Evolutionary conservation across 305 asterid species (phyloP), one percentile per base, ranked within the genome.

Genomic region (Rubia tinctorum): DNA sequence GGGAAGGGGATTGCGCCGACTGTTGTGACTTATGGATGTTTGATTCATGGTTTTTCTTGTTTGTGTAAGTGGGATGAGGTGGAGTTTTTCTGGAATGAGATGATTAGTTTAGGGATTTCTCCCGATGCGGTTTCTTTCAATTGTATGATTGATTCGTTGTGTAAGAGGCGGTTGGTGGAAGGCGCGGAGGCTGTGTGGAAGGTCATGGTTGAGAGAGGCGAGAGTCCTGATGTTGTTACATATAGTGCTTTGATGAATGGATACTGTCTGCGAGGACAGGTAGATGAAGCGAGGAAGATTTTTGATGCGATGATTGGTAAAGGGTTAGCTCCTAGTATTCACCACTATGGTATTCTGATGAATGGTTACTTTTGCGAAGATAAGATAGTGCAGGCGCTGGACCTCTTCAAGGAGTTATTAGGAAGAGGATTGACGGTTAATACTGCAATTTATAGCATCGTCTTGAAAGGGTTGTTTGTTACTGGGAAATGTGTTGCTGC

Each of bases 371-470:
- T 58, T n/a, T n/a, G n/a, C 22, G 22, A 20, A 20, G 13, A n/a
- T 4, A n/a, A 58, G 3, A 20, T n/a, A 27, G 63, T n/a, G 20
- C 30, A 58, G 63, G 63, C 63, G 30, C 20, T 58, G 63, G 22
- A 58, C 30, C 63, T 58, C 63, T 58, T 58, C 30, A 12, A 22
- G 30, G 30, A 58, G 63, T 58, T 58, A 20, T 27, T 27, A n/a
- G 8, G 12, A 25, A 58, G 22, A 58, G 63, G 63, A 58, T 58
- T 58, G 30, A 58, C 63, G 12, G 30, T 12, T 58, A 22, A 58
- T 58, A 22, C 63, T 58, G 63, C 63, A 18, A 58, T 58, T 58
- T 58, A 58, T 58, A 20, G 63, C 63, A 58, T 58, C 8, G 27
- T 58, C 30, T 58, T 58, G 63, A 58, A 58, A 58, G 8, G 63